Conservation (phyloP, 192 early-diverging fungal species). For the Backusella morwellensis region DNA sequence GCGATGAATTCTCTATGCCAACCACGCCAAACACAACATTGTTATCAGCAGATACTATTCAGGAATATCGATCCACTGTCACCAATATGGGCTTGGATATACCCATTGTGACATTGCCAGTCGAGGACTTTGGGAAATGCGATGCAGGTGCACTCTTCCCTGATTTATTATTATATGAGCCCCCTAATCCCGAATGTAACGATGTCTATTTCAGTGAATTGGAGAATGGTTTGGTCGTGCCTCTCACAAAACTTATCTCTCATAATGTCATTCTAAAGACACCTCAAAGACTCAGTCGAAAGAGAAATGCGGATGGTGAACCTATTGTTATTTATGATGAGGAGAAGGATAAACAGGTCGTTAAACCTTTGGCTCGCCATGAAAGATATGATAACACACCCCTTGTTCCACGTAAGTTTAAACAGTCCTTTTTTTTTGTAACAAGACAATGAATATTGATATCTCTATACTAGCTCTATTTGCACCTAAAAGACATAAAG, state of each 20-base stretch:
- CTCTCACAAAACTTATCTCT: constrained; percentile 39
- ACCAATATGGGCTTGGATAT: constrained; percentile 30
- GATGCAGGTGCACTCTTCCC: constrained; percentile 47
- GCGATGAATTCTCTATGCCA: constrained; percentile 5
- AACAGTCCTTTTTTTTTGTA: neutral
- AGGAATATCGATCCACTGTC: constrained; percentile 2
- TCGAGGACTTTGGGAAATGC: constrained; percentile 35
- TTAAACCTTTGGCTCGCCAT: constrained; percentile 39
- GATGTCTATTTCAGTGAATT: constrained; percentile 56
- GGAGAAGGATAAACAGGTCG: constrained; percentile 3
- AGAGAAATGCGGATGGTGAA: constrained; percentile 38
- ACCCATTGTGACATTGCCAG: constrained; percentile 24
- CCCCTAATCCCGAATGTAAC: constrained; percentile 50
- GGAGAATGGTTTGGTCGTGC: constrained; percentile 53
- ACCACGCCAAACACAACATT: neutral
- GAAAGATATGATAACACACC: constrained; percentile 36
- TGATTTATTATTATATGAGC: constrained; percentile 47
- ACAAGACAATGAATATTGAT: neutral
- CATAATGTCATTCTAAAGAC: constrained; percentile 17
- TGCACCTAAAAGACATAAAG: constrained; percentile 45
- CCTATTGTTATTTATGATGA: constrained; percentile 26
- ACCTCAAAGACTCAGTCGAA: constrained; percentile 10
- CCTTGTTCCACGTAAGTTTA: constrained; percentile 30
- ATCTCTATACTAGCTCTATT: constrained; percentile 19
- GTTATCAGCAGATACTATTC: constrained; percentile 4